A percentile compares a stretch with the other conserved stretches of the same genome.
phyloP scores from a whole-genome alignment of 768 basidiomycete species.

The Boletus coccyginus region DNA sequence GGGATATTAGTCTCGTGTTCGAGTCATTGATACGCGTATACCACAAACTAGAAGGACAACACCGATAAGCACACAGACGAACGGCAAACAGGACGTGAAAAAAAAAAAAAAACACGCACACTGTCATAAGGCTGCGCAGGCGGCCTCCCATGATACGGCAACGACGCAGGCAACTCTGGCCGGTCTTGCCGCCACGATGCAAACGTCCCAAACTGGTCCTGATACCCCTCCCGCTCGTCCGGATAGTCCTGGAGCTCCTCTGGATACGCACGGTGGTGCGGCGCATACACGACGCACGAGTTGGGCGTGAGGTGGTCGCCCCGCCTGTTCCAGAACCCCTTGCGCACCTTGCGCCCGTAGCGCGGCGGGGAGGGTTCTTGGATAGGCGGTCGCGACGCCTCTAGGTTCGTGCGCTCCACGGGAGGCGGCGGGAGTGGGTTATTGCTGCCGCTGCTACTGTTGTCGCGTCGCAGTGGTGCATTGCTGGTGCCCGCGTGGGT shows the following conservation, averaged over 20 bases:
- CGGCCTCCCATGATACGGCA: constrained; percentile 54
- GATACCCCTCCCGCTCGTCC: constrained; percentile 49
- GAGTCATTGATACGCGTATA: constrained; percentile 35
- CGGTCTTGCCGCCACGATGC: constrained; percentile 41
- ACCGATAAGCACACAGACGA: background rate
- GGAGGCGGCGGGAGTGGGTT: constrained; percentile 33
- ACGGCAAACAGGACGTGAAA: background rate
- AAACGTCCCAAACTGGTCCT: constrained; percentile 48
- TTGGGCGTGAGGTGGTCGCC: constrained; percentile 64
- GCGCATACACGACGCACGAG: constrained; percentile 66
- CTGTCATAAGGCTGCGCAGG: constrained; percentile 56
- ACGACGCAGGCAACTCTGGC: constrained; percentile 59
- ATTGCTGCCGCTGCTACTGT: background rate
- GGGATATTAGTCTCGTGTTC: background rate
- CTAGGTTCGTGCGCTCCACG: constrained; percentile 20
- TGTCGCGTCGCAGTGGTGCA: constrained; percentile 13
- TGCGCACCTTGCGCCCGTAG: constrained; percentile 39
- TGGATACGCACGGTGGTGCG: constrained; percentile 53
- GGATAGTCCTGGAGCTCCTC: constrained; percentile 62
- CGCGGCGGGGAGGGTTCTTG: constrained; percentile 31
- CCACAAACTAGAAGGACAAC: constrained; percentile 34
- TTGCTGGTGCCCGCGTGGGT: background rate
- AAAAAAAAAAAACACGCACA: constrained; percentile 32
- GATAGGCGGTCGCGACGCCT: constrained; percentile 24
- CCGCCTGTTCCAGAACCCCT: constrained; percentile 72